A percentile compares a stretch with the other conserved stretches of the same genome.
Evolutionary conservation across 805 yeast genomes (phyloP).

Genomic region (Candida gorgasii): DNA sequence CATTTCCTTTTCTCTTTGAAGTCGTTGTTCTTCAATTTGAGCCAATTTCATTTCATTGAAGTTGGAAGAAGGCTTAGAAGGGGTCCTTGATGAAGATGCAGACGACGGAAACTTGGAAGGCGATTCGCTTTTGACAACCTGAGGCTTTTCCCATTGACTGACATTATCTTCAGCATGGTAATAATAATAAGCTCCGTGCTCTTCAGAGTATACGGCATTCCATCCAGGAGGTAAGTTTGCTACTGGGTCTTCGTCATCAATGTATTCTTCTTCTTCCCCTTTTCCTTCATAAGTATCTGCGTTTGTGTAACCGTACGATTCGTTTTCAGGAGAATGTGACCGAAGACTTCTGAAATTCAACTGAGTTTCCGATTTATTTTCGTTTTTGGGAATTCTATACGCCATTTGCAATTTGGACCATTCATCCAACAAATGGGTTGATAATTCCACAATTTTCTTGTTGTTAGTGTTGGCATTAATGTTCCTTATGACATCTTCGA

Average conservation of each 20-base stretch:
- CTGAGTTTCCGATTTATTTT: constrained; percentile 13
- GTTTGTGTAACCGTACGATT: not conserved
- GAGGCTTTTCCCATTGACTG: constrained; percentile 66
- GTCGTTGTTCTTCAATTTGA: constrained; percentile 34
- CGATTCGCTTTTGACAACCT: not conserved
- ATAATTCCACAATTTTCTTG: constrained; percentile 32
- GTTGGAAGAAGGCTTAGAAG: constrained; percentile 14
- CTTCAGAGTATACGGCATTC: constrained; percentile 56
- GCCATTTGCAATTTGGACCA: constrained; percentile 82
- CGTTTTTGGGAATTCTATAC: constrained; percentile 76
- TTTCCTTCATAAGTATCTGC: not conserved
- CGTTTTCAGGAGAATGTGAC: constrained; percentile 14
- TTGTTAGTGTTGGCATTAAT: constrained; percentile 29
- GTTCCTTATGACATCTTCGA: constrained; percentile 61
- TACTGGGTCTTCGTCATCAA: constrained; percentile 21
- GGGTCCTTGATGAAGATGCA: constrained; percentile 31
- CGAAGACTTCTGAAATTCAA: constrained; percentile 23
- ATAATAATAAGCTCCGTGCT: constrained; percentile 50
- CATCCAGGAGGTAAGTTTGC: constrained; percentile 60
- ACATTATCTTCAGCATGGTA: constrained; percentile 49
- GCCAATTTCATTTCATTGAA: constrained; percentile 25
- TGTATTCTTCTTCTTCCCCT: too few relatives aligned
- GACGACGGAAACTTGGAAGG: constrained; percentile 31
- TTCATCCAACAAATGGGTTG: constrained; percentile 50
- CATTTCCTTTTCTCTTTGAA: constrained; percentile 32